Conservation (phyloP, 23 red algal species). For the Agarophyton chilense region DNA sequence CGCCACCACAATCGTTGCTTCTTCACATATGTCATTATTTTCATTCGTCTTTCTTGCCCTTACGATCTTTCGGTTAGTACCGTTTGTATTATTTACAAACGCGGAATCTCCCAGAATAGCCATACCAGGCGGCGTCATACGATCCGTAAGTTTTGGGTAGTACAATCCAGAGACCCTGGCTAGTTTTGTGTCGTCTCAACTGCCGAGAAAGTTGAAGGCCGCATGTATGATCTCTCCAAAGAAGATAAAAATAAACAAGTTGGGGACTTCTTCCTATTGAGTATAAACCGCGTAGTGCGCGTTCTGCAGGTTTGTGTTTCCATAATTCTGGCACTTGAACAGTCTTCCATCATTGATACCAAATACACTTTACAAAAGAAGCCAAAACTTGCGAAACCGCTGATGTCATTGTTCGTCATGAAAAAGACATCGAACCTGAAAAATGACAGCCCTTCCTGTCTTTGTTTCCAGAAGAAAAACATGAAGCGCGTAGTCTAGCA, state of each 20-base stretch:
- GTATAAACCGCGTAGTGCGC: background rate
- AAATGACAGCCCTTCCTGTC: background rate
- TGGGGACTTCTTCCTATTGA: background rate
- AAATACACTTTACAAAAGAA: background rate
- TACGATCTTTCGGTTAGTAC: background rate
- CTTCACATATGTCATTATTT: too few relatives aligned
- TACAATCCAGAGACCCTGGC: background rate
- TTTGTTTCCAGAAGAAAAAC: background rate
- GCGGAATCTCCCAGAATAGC: background rate
- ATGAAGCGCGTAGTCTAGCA: slow-evolving; percentile 7
- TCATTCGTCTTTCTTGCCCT: background rate
- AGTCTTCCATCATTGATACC: background rate
- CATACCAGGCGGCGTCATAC: background rate
- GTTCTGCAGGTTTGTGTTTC: too few relatives aligned
- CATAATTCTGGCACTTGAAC: slow-evolving; percentile 17
- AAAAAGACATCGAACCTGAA: background rate
- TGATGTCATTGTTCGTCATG: background rate
- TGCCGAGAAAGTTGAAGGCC: background rate
- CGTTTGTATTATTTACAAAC: background rate
- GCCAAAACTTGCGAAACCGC: background rate
- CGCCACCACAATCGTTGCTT: too few relatives aligned
- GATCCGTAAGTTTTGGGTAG: background rate
- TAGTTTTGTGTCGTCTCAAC: background rate
- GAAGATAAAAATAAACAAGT: background rate
- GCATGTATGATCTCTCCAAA: background rate